phyloP scores from a whole-genome alignment of 116 monocot genomes.

The Dioscorea cayenensis region DNA sequence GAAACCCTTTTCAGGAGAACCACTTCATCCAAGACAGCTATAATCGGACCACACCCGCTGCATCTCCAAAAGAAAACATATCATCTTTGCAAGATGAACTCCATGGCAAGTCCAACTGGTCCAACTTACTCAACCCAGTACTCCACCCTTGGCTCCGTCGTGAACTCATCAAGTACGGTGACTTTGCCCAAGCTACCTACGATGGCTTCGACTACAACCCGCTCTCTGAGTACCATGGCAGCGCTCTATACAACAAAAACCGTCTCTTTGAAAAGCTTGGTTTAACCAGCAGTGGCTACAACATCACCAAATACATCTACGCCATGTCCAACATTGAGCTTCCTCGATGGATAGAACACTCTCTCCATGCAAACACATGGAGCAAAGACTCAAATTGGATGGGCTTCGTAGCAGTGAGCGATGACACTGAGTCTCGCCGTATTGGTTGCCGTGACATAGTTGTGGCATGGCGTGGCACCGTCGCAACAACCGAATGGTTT shows the following conservation, averaged over 20 bases:
- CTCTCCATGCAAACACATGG: conserved; percentile 30
- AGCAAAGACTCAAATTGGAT: conserved; percentile 60
- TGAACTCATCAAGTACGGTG: conserved; percentile 55
- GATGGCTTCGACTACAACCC: conserved; percentile 55
- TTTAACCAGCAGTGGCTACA: conserved; percentile 27
- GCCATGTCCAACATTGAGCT: conserved; percentile 44
- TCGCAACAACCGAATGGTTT: conserved; percentile 37
- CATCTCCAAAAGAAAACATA: conserved; percentile 38
- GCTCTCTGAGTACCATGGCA: conserved; percentile 26
- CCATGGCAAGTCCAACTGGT: conserved; percentile 41
- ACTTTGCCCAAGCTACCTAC: conserved; percentile 50
- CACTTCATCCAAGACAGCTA: background rate
- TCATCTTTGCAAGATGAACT: conserved; percentile 26
- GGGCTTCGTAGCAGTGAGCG: conserved; percentile 63
- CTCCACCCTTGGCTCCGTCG: conserved; percentile 47
- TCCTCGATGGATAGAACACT: conserved; percentile 37
- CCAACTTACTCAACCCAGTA: conserved; percentile 29
- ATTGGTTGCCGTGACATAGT: conserved; percentile 47
- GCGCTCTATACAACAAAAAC: conserved; percentile 21
- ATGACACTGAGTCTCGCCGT: conserved; percentile 30
- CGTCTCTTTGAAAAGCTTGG: conserved; percentile 24
- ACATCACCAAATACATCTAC: conserved; percentile 40
- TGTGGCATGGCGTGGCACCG: conserved; percentile 65
- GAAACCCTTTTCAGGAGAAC: background rate
- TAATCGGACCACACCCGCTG: conserved; percentile 12